phyloP scores from a whole-genome alignment of 1,284 basidiomycete species.

The Nidula niveotomentosa region DNA sequence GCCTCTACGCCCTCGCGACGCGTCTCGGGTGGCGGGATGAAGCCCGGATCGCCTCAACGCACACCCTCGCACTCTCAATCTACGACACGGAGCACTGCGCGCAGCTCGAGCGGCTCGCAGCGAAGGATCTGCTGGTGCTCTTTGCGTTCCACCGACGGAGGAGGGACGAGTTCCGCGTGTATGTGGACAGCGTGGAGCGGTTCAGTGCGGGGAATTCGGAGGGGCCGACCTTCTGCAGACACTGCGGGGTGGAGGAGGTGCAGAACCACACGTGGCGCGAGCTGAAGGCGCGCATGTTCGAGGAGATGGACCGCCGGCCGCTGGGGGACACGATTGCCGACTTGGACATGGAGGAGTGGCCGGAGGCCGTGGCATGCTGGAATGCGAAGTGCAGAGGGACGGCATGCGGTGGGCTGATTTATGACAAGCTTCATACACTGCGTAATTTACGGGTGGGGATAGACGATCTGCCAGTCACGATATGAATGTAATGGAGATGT shows the following conservation, averaged over 20 bases:
- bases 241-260: background rate
- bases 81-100: conserved; percentile 23
- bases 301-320: background rate
- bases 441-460: background rate
- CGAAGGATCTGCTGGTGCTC: conserved; percentile 26
- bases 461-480: background rate
- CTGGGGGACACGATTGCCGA: background rate
- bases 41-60: conserved; percentile 29
- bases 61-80: conserved; percentile 26
- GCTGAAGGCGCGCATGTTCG: background rate
- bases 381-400: background rate
- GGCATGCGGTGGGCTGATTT: background rate
- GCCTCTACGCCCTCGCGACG: conserved; percentile 34
- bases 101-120: conserved; percentile 24
- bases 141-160: conserved; percentile 29
- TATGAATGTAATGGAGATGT: background rate
- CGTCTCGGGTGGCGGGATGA: conserved; percentile 40
- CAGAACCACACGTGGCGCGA: background rate
- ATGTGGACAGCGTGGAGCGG: conserved; percentile 21
- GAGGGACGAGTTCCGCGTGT: conserved; percentile 26
- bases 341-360: conserved; percentile 1
- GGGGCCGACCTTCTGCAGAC: background rate
- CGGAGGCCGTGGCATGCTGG: background rate
- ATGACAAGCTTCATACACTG: background rate
- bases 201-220: conserved; percentile 28